Evolutionary conservation across 371 early-diverging fungal genomes (phyloP).

Genomic region (Saksenaea oblongispora): DNA sequence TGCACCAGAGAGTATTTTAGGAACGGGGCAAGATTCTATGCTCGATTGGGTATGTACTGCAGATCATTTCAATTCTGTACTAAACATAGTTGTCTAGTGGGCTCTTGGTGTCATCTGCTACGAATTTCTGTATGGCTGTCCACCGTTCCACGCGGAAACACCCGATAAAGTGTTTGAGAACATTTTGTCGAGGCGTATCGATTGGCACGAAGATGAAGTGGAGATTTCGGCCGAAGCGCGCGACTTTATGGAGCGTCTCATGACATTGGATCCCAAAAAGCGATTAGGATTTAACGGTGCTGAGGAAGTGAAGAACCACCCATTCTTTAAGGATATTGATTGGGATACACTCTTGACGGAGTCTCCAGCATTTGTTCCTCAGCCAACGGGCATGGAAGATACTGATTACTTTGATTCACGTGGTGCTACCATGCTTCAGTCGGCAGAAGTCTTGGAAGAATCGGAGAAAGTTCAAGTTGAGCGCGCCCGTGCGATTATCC

Average conservation of each 20-base stretch:
- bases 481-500: conserved; percentile 42
- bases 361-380: conserved; percentile 86
- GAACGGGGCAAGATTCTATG: conserved; percentile 81
- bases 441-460: conserved; percentile 17
- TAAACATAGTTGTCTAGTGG: conserved; percentile 58
- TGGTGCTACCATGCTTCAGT: conserved; percentile 64
- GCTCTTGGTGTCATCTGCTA: conserved; percentile 89
- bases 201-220: conserved; percentile 69
- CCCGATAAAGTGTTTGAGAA: conserved; percentile 87
- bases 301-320: conserved; percentile 66
- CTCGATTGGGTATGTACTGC: conserved; percentile 83
- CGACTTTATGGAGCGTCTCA: conserved; percentile 83
- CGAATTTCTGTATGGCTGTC: conserved; percentile 87
- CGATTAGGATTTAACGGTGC: conserved; percentile 75
- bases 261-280: conserved; percentile 74
- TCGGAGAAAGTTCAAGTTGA: conserved; percentile 32
- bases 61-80: neutral
- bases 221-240: conserved; percentile 81
- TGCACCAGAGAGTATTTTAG: conserved; percentile 92
- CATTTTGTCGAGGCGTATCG: conserved; percentile 73
- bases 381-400: conserved; percentile 76
- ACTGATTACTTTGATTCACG: conserved; percentile 94
- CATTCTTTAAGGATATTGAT: conserved; percentile 64
- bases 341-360: conserved; percentile 72
- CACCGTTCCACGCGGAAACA: conserved; percentile 88